Evolutionary conservation across 2,329 filamentous ascomycete species (phyloP), one percentile per base, ranked within the genome.

Genomic region (Aspergillus pseudoviridinutans): DNA sequence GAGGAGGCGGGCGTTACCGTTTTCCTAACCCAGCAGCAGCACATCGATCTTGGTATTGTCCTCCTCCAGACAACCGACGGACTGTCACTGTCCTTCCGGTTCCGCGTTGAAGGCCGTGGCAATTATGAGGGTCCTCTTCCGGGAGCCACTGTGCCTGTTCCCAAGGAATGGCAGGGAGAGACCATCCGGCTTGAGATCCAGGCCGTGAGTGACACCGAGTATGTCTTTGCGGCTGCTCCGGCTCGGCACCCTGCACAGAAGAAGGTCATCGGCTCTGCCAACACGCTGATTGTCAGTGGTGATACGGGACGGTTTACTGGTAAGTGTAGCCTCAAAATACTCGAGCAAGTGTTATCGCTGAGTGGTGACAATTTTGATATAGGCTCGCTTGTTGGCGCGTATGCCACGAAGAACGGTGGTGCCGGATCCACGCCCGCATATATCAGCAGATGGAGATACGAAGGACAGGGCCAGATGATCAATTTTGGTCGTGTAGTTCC

Each of bases 21-120:
- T 2, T 67, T 66, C 35, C 38, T 67, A 3, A 62, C 58, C 2
- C 62, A 64, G 41, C 38, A 58, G 3, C 62, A 67, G 20, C 62
- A 66, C 41, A 51, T 66, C 6, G 64, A 67, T 25, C 49, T 67
- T 1, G 59, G 62, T 1, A 51, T 66, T 12, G 60, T 55, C 24
- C 29, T 35, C 25, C 42, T 57, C 49, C 3, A 59, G n/a, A 14
- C 42, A 54, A 9, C 46, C 54, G 20, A 24, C 22, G 38, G 60
- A 56, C 24, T 38, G 55, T 25, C 53, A 20, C 3, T 46, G 42
- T 20, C 42, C 42, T 46, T 46, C 42, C 22, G 42, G 42, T 46
- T 46, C 22, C 42, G 42, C n/a, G 20, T 46, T 10, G 42, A 46
- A 24, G 42, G 42, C 3, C 42, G 42, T 5, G 42, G 42, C 5